These are phyloP conservation scores for Cladochytrium replicatum DNA, from an alignment of 192 early-diverging fungal genomes.

Conservation along the genomic window DNA sequence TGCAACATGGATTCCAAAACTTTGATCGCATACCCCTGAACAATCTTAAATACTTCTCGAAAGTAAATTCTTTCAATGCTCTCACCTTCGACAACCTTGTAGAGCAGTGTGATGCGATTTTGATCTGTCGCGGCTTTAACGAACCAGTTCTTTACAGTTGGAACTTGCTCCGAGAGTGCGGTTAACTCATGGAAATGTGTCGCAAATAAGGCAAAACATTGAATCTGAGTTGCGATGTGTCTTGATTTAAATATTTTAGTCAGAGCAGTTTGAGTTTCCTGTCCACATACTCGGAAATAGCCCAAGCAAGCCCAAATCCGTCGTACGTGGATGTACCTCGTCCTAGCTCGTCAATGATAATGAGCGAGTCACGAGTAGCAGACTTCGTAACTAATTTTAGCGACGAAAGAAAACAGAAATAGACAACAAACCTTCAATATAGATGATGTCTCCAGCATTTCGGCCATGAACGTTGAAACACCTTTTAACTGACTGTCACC, in stretches of 20 bases:
- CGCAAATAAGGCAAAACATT: slow-evolving; percentile 78
- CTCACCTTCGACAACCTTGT: slow-evolving; percentile 67
- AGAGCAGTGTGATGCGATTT: slow-evolving; percentile 69
- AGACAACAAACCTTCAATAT: slow-evolving; percentile 56
- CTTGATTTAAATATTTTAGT: slow-evolving; percentile 32
- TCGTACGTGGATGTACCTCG: slow-evolving; percentile 97
- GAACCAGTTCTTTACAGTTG: slow-evolving; percentile 77
- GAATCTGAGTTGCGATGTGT: slow-evolving; percentile 56
- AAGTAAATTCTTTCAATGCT: slow-evolving; percentile 12
- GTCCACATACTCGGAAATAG: slow-evolving; percentile 75
- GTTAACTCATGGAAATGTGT: slow-evolving; percentile 99
- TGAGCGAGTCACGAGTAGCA: slow-evolving; percentile 70
- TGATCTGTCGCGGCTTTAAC: slow-evolving; percentile 55
- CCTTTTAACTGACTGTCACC: slow-evolving; percentile 88
- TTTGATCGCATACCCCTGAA: slow-evolving; percentile 80
- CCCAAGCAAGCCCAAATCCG: slow-evolving; percentile 96
- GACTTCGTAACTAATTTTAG: slow-evolving; percentile 30
- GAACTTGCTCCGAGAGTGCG: slow-evolving; percentile 55
- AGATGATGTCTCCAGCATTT: slow-evolving; percentile 73
- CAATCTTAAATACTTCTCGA: not conserved
- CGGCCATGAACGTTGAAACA: slow-evolving; percentile 92
- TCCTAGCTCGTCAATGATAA: slow-evolving; percentile 93
- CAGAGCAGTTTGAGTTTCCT: not conserved
- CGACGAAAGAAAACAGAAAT: not conserved
- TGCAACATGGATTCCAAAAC: slow-evolving; percentile 97